Conservation (phyloP, 2,329 filamentous ascomycete species). For the Pseudogymnoascus sp. region DNA sequence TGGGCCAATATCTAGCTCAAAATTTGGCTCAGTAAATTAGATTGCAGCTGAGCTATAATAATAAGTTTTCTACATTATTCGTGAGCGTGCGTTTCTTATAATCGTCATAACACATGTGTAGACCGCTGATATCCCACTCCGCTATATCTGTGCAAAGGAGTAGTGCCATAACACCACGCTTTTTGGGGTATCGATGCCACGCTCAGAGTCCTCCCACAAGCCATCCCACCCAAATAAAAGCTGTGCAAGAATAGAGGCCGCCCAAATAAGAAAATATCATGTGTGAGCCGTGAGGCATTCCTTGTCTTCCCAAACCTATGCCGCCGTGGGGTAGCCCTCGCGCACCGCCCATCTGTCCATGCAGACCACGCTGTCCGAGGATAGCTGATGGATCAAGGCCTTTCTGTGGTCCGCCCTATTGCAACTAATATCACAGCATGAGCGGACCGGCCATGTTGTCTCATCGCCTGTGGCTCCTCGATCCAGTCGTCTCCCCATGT, state of each 20-base stretch:
- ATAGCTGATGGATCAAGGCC: conserved; percentile 20
- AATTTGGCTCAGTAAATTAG: neutral
- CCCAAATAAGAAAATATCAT: conserved; percentile 20
- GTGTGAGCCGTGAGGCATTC: conserved; percentile 33
- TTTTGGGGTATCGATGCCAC: conserved; percentile 26
- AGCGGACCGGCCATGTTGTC: conserved; percentile 9
- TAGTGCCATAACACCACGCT: conserved; percentile 1
- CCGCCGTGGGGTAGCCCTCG: neutral
- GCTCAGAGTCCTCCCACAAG: conserved; percentile 18
- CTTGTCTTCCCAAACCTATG: conserved; percentile 20
- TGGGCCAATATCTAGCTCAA: neutral
- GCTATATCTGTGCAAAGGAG: conserved; percentile 1
- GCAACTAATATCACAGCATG: conserved; percentile 20
- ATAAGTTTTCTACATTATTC: conserved; percentile 9
- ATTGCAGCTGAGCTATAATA: neutral
- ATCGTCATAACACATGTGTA: conserved; percentile 7
- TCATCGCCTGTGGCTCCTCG: conserved; percentile 26
- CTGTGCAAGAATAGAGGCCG: conserved; percentile 33
- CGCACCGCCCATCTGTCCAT: conserved; percentile 12
- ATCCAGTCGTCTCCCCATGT: conserved; percentile 26
- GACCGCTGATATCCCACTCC: neutral
- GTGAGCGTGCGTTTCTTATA: neutral
- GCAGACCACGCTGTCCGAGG: conserved; percentile 19
- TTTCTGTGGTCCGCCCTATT: conserved; percentile 14
- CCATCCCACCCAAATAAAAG: conserved; percentile 24